Evolutionary conservation across 208 protist species (phyloP), one percentile per base, ranked within the genome.

Genomic region (Giardia muris): DNA sequence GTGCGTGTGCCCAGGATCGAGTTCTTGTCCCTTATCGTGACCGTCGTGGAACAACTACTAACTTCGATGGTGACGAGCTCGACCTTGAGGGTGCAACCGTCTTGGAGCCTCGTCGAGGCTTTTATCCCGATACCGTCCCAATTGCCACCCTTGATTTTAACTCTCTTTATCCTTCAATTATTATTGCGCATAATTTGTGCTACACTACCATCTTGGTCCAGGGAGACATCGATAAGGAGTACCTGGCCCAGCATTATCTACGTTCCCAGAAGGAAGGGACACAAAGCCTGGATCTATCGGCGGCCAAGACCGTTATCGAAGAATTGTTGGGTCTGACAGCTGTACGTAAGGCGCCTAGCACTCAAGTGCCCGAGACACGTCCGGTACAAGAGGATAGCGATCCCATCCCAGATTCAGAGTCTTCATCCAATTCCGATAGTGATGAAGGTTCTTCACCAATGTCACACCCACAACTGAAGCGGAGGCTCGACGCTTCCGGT

Each of bases 181-280:
- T 99, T 95, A 99, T 99, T 94, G 98, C 98, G n/a, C 98, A 99
- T 95, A 99, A 99, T 94, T 95, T 99, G 22, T 99, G 98, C 94
- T 99, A 99, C 95, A 97, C 96, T 0, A 98, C 98, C 4, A n/a
- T n/a, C n/a, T 93, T 98, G 0, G 22, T 96, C 10, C 30, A 10
- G 10, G 57, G 30, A 10, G 57, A 10, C 30, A 10, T 30, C 10
- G 57, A 76, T 30, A 76, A 39, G 57, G 57, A 76, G 10, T 76
- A 39, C 30, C 57, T 76, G 10, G 57, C 30, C 10, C 57, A 76
- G 30, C 10, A 10, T 30, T 76, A 76, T 76, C 19, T 30, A 39
- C 10, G 30, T 30, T 76, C 57, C 10, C 57, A 76, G 30, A 30
- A 30, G 10, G 30, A 76, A 76, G 87, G 48, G 44, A 2, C 1